Evolutionary conservation across 306 rosid genomes (phyloP), one percentile per base, ranked within the genome.

Genomic region (Cucumis cinereus): DNA sequence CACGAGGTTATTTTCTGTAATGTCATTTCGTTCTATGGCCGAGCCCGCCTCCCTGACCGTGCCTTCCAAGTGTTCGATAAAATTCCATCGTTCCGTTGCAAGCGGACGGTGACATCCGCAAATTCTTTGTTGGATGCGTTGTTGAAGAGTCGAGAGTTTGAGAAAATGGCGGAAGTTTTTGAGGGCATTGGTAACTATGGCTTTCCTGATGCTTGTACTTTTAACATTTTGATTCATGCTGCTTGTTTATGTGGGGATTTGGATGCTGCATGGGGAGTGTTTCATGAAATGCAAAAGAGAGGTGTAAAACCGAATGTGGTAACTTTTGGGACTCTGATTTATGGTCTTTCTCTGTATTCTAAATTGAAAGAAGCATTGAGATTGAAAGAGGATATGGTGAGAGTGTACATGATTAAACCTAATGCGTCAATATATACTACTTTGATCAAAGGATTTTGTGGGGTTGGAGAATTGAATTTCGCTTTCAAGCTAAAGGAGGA

Each of bases 1-100:
- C 81, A 83, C 0, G 96, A 93, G 43, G 88, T 85, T 45, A 83
- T 91, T 85, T 80, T 91, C 80, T 89, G 97, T 84, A 86, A 89
- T 79, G 93, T 90, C 79, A 90, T 93, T 76, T 49, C 87, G 41
- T 85, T 38, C 83, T 93, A 89, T 56, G 90, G 84, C 40, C 86
- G 89, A 56, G 95, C 91, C 13, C 83, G 86, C 50, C 97, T 83
- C 71, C 86, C 87, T 10, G 71, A 89, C 38, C 81, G 79, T 3
- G 98, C 97, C 73, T 5, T 87, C 60, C 87, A 77, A 19, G 10
- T 82, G 71, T 90, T 88, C 60, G 87, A 84, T 19, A 79, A 83
- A 81, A 78, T 89, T 61, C 89, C 90, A 1, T 75, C 82, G 15
- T 90, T 84, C 26, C 85, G 82, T 58, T 87, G 90, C 85, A n/a